Conservation (phyloP, 148 eudicot genomes). For the Simmondsia chinensis region DNA sequence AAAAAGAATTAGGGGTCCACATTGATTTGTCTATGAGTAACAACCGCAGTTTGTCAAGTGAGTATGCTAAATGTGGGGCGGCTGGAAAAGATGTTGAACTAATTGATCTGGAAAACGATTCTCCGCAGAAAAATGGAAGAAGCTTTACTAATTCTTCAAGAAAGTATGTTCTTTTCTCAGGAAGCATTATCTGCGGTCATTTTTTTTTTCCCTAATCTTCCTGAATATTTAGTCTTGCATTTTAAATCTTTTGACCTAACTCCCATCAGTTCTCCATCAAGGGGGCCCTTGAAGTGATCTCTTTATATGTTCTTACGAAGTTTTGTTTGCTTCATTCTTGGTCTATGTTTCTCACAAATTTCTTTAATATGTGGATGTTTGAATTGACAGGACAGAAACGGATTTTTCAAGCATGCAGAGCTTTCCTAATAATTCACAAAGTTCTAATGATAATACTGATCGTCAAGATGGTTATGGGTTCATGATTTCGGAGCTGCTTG, state of each 20-base stretch:
- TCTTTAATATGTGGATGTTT: constrained; percentile 2
- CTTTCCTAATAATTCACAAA: constrained; percentile 44
- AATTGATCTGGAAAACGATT: constrained; percentile 80
- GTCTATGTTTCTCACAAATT: too few species aligned
- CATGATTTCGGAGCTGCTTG: constrained; percentile 90
- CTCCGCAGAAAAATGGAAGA: constrained; percentile 43
- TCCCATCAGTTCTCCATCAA: too few species aligned
- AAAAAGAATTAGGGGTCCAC: constrained; percentile 33
- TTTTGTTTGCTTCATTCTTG: too few species aligned
- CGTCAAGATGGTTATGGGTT: constrained; percentile 90
- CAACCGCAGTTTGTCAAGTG: constrained; percentile 23
- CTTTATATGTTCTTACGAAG: too few species aligned
- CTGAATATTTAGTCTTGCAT: background rate
- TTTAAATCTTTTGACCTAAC: too few species aligned
- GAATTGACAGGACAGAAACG: constrained; percentile 43
- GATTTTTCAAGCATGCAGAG: constrained; percentile 38
- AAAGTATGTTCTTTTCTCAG: constrained; percentile 35
- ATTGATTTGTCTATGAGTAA: constrained; percentile 69
- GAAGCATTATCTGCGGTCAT: background rate
- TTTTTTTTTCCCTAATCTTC: background rate
- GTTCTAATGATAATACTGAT: constrained; percentile 45
- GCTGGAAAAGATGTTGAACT: constrained; percentile 63
- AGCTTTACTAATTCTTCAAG: constrained; percentile 25
- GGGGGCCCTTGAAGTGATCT: too few species aligned
- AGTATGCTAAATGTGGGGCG: constrained; percentile 33